Evolutionary conservation across 2,329 filamentous ascomycete genomes (phyloP).

Genomic region (Eutypella sp.): DNA sequence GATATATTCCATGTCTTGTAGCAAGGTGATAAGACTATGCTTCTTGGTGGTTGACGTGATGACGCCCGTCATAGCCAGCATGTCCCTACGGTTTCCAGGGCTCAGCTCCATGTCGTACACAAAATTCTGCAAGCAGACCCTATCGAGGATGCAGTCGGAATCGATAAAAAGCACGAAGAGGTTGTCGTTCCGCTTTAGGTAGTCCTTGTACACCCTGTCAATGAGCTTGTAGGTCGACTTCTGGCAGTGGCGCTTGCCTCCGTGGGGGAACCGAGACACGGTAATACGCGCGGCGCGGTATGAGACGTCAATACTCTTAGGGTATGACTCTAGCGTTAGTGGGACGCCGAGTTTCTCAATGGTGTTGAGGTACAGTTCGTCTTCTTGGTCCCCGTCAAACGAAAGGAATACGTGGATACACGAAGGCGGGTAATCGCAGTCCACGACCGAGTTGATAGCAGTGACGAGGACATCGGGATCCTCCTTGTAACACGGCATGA

Average conservation of each 20-base stretch:
- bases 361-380: constrained; percentile 83
- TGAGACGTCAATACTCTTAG: constrained; percentile 82
- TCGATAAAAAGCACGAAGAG: constrained; percentile 96
- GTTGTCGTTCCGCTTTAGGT: constrained; percentile 82
- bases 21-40: constrained; percentile 80
- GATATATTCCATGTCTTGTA: constrained; percentile 98
- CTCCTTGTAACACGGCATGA: constrained; percentile 97
- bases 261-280: constrained; percentile 86
- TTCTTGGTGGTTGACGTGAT: constrained; percentile 91
- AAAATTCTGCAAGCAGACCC: constrained; percentile 91
- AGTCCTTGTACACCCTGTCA: constrained; percentile 84
- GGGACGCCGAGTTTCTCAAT: constrained; percentile 81
- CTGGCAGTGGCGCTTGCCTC: constrained; percentile 90
- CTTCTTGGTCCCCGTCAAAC: constrained; percentile 85
- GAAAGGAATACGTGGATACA: constrained; percentile 95
- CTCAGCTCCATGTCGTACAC: constrained; percentile 98
- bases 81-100: constrained; percentile 83
- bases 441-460: constrained; percentile 85
- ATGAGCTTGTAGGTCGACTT: constrained; percentile 91
- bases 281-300: constrained; percentile 83
- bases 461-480: constrained; percentile 77
- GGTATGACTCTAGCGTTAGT: constrained; percentile 69
- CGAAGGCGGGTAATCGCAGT: constrained; percentile 86
- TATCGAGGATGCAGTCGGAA: constrained; percentile 91
- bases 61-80: constrained; percentile 96